A percentile compares a stretch with the other conserved stretches of the same genome.
Evolutionary conservation across 176 grass and related monocot species (phyloP).

Genomic region (Oryza rufipogon): DNA sequence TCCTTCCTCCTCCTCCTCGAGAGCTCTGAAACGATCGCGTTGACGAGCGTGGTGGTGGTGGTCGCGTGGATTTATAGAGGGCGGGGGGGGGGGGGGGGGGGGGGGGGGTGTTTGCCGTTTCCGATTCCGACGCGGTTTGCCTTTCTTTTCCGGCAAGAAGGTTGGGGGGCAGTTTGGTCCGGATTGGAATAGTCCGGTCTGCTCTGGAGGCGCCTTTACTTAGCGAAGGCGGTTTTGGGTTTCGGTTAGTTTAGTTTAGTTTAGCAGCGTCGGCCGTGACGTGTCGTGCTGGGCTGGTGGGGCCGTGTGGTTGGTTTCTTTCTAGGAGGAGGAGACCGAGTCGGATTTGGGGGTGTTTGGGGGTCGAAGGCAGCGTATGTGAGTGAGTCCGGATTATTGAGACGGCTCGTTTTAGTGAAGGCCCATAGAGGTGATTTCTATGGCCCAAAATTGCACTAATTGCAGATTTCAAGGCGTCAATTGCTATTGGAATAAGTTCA

Average conservation of each 20-base stretch:
- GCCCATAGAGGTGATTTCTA: background rate
- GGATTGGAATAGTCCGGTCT: background rate
- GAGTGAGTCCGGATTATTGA: no score
- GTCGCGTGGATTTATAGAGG: background rate
- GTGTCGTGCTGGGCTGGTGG: background rate
- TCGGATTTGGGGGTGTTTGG: background rate
- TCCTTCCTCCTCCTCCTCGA: background rate
- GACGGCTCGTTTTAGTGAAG: background rate
- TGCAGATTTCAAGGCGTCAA: background rate
- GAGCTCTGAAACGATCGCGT: background rate
- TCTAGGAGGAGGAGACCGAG: background rate
- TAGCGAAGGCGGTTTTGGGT: background rate
- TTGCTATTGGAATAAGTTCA: no score
- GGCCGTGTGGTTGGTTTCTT: no score
- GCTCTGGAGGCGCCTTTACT: conserved; percentile 15
- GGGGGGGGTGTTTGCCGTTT: background rate
- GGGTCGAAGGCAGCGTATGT: no score
- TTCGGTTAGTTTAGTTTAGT: background rate
- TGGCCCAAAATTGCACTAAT: background rate
- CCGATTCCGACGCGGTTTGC: conserved; percentile 8
- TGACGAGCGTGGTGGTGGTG: no score
- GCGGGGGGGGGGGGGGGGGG: no score
- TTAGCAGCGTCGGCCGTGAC: conserved; percentile 9
- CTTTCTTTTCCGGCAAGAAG: conserved; percentile 31
- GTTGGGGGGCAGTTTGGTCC: background rate